Conservation (phyloP, 129 eudicot species). For the Kitagawia praeruptora region DNA sequence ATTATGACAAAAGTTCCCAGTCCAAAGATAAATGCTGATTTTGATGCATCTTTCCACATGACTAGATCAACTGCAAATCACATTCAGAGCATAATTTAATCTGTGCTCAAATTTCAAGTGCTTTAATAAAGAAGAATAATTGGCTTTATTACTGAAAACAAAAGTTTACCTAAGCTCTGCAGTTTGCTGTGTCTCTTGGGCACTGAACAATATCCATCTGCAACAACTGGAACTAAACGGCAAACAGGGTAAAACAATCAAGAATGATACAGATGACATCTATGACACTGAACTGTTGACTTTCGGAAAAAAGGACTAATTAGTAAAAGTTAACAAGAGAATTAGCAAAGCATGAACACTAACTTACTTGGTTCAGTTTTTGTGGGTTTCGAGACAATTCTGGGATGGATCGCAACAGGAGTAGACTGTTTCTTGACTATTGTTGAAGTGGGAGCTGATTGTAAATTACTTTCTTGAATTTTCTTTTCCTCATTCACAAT, state of each 20-base stretch:
- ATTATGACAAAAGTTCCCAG: slow-evolving; percentile 65
- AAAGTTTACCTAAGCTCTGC: slow-evolving; percentile 54
- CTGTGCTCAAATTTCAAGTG: slow-evolving; percentile 9
- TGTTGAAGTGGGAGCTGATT: slow-evolving; percentile 28
- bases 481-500: slow-evolving; percentile 44
- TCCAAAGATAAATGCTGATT: slow-evolving; percentile 78
- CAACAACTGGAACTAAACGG: slow-evolving; percentile 8
- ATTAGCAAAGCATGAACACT: slow-evolving; percentile 1
- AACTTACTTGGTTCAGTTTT: slow-evolving; percentile 43
- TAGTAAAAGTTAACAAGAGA: background rate
- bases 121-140: background rate
- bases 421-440: slow-evolving; percentile 30
- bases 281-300: background rate
- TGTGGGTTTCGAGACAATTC: slow-evolving; percentile 30
- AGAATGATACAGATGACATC: slow-evolving; percentile 8
- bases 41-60: slow-evolving; percentile 90
- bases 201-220: slow-evolving; percentile 31
- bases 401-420: slow-evolving; percentile 34
- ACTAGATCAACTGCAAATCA: slow-evolving; percentile 66
- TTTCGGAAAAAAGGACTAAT: background rate
- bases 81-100: slow-evolving; percentile 2
- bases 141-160: background rate
- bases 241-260: slow-evolving; percentile 14
- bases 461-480: slow-evolving; percentile 30
- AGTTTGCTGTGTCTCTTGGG: slow-evolving; percentile 46